These are phyloP conservation scores for Lotus japonicus DNA, from an alignment of 306 rosid species.

Conservation along the genomic window DNA sequence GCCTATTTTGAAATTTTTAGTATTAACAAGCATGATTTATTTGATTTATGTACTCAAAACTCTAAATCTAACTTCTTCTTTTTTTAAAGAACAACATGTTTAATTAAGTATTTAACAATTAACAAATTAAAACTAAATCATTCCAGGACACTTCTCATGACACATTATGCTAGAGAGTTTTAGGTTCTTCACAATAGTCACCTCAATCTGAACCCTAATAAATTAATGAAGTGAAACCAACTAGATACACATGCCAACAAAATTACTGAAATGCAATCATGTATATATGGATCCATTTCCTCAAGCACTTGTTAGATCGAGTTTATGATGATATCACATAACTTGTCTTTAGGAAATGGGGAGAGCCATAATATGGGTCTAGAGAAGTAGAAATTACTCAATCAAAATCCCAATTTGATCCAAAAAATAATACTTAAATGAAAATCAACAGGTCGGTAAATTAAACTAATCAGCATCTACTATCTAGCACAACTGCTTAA, in stretches of 20 bases:
- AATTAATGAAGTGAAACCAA: neutral
- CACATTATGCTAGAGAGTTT: too few species aligned
- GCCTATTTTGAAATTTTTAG: too few species aligned
- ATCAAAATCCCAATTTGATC: neutral
- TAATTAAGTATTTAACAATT: too few species aligned
- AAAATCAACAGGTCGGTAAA: neutral
- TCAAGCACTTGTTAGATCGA: neutral
- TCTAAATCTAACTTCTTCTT: too few species aligned
- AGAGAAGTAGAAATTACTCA: constrained; percentile 14
- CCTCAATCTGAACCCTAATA: neutral
- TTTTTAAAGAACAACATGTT: too few species aligned
- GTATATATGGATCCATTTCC: neutral
- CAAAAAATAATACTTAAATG: neutral
- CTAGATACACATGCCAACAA: neutral
- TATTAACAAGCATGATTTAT: too few species aligned
- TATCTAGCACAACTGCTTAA: neutral
- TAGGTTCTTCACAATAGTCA: too few species aligned
- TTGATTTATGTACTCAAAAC: too few species aligned
- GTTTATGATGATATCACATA: neutral
- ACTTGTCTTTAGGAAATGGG: neutral
- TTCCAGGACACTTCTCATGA: too few species aligned
- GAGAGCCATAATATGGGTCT: neutral
- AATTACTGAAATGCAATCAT: constrained; percentile 8
- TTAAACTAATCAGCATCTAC: neutral
- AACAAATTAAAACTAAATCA: too few species aligned